phyloP scores from a whole-genome alignment of 495 filamentous ascomycete species.

The Lophium mytilinum region DNA sequence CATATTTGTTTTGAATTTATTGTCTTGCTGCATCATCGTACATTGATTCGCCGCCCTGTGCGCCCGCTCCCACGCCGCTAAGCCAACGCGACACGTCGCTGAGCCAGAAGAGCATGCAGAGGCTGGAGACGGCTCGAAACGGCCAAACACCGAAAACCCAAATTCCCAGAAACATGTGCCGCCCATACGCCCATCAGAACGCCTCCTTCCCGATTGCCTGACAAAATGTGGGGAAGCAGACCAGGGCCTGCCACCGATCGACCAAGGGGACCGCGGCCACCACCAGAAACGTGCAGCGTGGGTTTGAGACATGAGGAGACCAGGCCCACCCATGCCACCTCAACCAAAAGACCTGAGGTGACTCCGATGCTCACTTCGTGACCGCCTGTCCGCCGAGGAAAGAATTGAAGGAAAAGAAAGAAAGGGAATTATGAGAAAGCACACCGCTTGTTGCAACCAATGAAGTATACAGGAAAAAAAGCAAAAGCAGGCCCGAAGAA shows the following conservation, averaged over 20 bases:
- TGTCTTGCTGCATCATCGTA: background rate
- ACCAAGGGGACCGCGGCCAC: background rate
- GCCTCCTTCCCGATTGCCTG: background rate
- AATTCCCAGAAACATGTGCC: background rate
- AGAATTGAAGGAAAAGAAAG: constrained; percentile 5
- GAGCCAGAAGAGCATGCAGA: no score
- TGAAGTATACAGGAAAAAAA: constrained; percentile 19
- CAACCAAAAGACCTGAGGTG: background rate
- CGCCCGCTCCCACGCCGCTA: background rate
- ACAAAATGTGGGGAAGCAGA: background rate
- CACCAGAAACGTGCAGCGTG: background rate
- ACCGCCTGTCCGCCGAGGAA: constrained; percentile 15
- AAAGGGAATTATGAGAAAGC: constrained; percentile 9
- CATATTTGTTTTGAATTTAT: no score
- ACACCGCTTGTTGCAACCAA: constrained; percentile 12
- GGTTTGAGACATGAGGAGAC: background rate
- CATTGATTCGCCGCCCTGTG: background rate
- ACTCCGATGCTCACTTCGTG: background rate
- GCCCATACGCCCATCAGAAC: background rate
- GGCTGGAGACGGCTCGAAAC: no score
- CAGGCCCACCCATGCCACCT: background rate
- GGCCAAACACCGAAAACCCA: no score
- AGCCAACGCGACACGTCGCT: no score
- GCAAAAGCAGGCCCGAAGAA: constrained; percentile 1
- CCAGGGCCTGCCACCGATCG: constrained; percentile 1